Conservation (phyloP, 1,284 basidiomycete genomes). For the Ganoderma boninense region DNA sequence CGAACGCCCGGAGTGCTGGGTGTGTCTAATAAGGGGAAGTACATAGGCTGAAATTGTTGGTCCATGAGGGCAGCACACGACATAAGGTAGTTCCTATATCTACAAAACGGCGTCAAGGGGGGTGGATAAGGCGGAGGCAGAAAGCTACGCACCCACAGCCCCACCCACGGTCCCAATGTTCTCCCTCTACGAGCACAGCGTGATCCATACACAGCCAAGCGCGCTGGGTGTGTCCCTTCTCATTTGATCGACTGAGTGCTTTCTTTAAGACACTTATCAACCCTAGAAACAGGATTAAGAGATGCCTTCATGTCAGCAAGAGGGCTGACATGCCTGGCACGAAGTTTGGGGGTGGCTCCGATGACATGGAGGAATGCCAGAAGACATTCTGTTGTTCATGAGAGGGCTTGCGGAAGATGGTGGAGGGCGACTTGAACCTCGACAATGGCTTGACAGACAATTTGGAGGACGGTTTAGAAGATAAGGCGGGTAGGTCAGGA, state of each 20-base stretch:
- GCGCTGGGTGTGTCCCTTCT: constrained; percentile 58
- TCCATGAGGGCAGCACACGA: constrained; percentile 75
- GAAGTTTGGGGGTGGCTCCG: constrained; percentile 70
- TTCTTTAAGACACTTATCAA: constrained; percentile 71
- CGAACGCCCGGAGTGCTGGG: constrained; percentile 73
- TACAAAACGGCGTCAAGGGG: constrained; percentile 37
- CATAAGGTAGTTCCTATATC: constrained; percentile 92
- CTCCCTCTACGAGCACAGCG: constrained; percentile 67
- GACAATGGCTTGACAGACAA: constrained; percentile 11
- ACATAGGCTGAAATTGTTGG: constrained; percentile 66
- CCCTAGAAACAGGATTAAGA: constrained; percentile 53
- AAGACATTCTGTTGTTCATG: constrained; percentile 57
- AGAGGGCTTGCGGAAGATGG: neutral
- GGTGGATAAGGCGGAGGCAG: neutral
- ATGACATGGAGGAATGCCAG: constrained; percentile 62
- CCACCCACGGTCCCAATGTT: constrained; percentile 70
- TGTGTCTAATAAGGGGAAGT: constrained; percentile 63
- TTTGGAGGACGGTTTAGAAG: constrained; percentile 17
- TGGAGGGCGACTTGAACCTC: constrained; percentile 22
- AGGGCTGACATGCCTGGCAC: constrained; percentile 65
- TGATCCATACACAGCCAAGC: constrained; percentile 74
- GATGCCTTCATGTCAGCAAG: neutral
- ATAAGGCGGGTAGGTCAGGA: neutral
- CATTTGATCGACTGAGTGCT: constrained; percentile 60
- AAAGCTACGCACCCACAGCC: constrained; percentile 70